Evolutionary conservation across 139 green algal species (phyloP), one percentile per base, ranked within the genome.

Genomic region (Chlorella sp.): DNA sequence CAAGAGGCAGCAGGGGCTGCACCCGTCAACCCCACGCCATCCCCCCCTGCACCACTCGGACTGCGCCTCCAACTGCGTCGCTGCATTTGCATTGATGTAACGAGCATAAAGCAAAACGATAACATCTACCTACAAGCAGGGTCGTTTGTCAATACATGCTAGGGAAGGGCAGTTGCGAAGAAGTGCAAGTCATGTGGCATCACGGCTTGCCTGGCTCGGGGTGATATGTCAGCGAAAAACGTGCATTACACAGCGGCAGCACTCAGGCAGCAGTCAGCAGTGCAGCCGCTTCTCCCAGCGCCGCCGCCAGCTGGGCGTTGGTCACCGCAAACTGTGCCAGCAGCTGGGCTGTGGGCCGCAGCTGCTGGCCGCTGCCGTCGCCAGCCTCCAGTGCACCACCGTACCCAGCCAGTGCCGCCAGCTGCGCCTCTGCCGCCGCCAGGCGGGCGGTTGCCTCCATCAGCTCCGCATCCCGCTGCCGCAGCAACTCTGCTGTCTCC

Each of bases 391-490:
- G 28, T 17, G 79, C 17, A n/a, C n/a, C 28, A 9, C 41, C 30
- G 13, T 23, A 44, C 1, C 21, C 64, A 44, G 65, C 41, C 63
- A 74, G 28, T 7, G 79, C 64, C 41, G 18, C 41, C 79, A 84
- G 64, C 79, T 84, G 76, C 36, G 76, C 76, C 38, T 82, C 76
- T 12, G 76, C 60, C 0, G 36, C 76, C 26, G 76, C 76, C 76
- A 82, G 76, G 17, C 76, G 32, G 38, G 76, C 76, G 13, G 76
- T 73, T 0, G 76, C 60, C 30, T n/a, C 60, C 76, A 82, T 47
- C 3, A 82, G 76, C 36, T 82, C 36, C 60, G 9, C n/a, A 38
- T 82, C 76, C 16, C 76, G 56, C 26, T 73, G 57, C 60, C 28
- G 57, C 60, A 82, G 60, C 76, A 39, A 38, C 36, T 23, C 57